Percentiles rank a stretch among this genome's conserved stretches.
Evolutionary conservation across 2,329 filamentous ascomycete genomes (phyloP).

Genomic region (Paraphaeosphaeria minitans): DNA sequence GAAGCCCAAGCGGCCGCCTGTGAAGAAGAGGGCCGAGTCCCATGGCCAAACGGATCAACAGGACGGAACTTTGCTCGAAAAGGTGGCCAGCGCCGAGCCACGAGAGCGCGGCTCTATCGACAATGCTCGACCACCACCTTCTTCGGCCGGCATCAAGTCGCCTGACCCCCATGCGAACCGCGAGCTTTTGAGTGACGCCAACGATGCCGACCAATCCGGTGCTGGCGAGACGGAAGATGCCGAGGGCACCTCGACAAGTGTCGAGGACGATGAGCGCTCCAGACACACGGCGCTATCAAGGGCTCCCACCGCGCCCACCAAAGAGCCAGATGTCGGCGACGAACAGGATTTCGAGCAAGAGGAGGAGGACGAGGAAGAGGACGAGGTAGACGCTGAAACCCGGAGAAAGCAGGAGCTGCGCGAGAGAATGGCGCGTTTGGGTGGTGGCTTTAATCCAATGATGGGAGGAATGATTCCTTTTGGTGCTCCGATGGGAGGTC

Average conservation of each 20-base stretch:
- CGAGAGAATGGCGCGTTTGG: constrained; percentile 98
- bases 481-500: constrained; percentile 65
- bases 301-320: constrained; percentile 48
- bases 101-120: constrained; percentile 48
- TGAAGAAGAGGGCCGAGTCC: constrained; percentile 66
- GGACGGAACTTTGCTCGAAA: constrained; percentile 46
- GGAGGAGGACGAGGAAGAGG: constrained; percentile 67
- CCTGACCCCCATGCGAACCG: constrained; percentile 52
- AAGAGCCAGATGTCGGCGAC: constrained; percentile 55
- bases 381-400: constrained; percentile 85
- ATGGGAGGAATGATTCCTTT: constrained; percentile 90
- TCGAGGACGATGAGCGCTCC: constrained; percentile 72
- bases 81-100: constrained; percentile 41
- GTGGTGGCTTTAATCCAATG: constrained; percentile 73
- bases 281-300: constrained; percentile 24
- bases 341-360: constrained; percentile 58
- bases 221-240: constrained; percentile 67
- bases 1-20: constrained; percentile 75
- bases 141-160: constrained; percentile 46
- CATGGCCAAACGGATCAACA: constrained; percentile 36
- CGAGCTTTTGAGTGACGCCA: constrained; percentile 65
- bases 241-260: constrained; percentile 67
- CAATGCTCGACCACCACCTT: constrained; percentile 45
- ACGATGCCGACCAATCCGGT: constrained; percentile 69
- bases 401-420: constrained; percentile 85